Base-by-base conservation (phyloP, 2,329 filamentous ascomycete species). In the Fusarium tjaetaba region DNA sequence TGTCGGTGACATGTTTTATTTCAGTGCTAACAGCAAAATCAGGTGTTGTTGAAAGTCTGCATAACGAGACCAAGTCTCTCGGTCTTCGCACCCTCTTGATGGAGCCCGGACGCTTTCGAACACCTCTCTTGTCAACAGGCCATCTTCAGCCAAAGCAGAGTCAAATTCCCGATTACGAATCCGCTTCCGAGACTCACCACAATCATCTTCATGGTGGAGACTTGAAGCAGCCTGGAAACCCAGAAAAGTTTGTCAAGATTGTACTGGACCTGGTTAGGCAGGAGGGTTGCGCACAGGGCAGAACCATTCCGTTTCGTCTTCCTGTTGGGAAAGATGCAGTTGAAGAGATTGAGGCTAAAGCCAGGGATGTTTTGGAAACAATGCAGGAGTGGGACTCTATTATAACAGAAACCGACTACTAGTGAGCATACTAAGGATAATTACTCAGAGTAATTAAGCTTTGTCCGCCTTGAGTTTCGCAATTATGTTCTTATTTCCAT, bases 261-360 rank as follows among this genome's bases (percentile, higher is more conserved):
- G 49, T 70, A 2, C 22, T 70, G 3, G 65, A 70, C 39, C 24
- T 70, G 5, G 60, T 70, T 9, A 64, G 53, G 18, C 16, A 58
- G 14, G 65, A 65, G 20, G 65, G 66, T 1, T 58, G 42, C 7
- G 39, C 65, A 11, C 7, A 52, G 18, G 60, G 48, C 2, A 60
- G 20, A 22, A 26, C 5, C 7, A 32, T 65, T 7, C 70, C 77
- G 0, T 64, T 78, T 11, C 74, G 80, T 3, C 65, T 82, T 1
- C 75, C 79, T 14, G 61, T 83, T 7, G 81, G 81, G 4, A 76
- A 73, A 11, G 81, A 82, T 63, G 72, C 76, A 1, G 65, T 80
- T 14, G 76, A 71, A 18, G 18, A 74, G 61, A n/a, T 74, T 67
- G 11, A 73, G 62, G 51, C 69, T 70, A 62, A 79, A 74, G 49